Conservation (phyloP, 768 basidiomycete genomes). For the Xanthoconium purpureum region DNA sequence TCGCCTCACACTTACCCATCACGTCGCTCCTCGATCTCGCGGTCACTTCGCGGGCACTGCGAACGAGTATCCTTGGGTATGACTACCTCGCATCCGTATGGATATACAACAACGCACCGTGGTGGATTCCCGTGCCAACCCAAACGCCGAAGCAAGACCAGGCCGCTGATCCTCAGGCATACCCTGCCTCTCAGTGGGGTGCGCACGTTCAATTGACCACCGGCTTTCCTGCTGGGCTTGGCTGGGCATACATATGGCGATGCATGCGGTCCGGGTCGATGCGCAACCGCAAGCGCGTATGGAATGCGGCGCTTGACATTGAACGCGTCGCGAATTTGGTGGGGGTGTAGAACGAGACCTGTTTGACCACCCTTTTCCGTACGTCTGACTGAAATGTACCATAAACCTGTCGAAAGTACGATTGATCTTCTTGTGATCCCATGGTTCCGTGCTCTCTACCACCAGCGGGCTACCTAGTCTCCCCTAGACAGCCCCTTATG, state of each 20-base stretch:
- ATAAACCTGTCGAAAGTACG: too few species aligned
- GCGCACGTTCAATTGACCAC: background rate
- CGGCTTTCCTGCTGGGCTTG: too few species aligned
- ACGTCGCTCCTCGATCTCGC: background rate
- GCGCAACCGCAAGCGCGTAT: slow-evolving; percentile 1
- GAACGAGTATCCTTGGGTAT: background rate
- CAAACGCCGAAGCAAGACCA: background rate
- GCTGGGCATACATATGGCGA: too few species aligned
- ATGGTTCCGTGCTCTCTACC: too few species aligned
- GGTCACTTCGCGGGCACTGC: background rate
- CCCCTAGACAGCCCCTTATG: too few species aligned
- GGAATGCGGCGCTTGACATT: background rate
- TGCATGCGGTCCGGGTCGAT: background rate
- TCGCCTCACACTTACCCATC: background rate
- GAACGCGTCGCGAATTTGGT: background rate
- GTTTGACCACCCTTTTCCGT: background rate
- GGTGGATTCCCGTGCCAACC: background rate
- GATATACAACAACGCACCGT: background rate
- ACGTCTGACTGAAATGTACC: too few species aligned
- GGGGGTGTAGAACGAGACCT: background rate
- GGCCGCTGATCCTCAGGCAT: background rate
- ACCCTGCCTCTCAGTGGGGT: background rate
- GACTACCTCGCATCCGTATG: background rate
- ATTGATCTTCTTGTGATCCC: too few species aligned
- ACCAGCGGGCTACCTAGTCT: too few species aligned